phyloP scores from a whole-genome alignment of 1,284 basidiomycete genomes.

The Inonotus obliquus region DNA sequence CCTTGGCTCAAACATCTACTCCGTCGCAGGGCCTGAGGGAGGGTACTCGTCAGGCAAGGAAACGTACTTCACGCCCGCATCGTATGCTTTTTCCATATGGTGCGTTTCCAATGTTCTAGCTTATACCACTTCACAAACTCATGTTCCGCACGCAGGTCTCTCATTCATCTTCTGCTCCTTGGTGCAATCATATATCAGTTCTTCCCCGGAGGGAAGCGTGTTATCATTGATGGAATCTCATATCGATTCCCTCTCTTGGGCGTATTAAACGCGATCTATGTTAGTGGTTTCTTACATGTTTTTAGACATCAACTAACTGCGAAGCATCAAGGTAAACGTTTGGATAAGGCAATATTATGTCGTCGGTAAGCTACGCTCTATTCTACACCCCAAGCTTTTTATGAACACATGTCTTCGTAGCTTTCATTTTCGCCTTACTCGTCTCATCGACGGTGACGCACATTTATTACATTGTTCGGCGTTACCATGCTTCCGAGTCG shows the following conservation, averaged over 20 bases:
- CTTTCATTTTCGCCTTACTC: slow-evolving; percentile 83
- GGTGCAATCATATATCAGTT: slow-evolving; percentile 91
- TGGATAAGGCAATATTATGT: not conserved
- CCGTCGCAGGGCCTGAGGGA: slow-evolving; percentile 66
- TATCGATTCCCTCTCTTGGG: slow-evolving; percentile 89
- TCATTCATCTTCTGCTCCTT: slow-evolving; percentile 84
- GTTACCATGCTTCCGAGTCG: slow-evolving; percentile 64
- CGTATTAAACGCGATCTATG: slow-evolving; percentile 79
- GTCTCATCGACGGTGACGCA: slow-evolving; percentile 82
- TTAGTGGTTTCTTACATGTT: slow-evolving; percentile 39
- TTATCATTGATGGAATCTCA: slow-evolving; percentile 80
- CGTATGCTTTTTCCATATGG: slow-evolving; percentile 86
- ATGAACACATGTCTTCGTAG: slow-evolving; percentile 28
- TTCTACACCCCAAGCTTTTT: not conserved
- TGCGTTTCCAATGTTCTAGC: slow-evolving; percentile 27
- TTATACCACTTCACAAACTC: slow-evolving; percentile 11
- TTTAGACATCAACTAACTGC: not conserved
- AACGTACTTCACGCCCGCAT: slow-evolving; percentile 87
- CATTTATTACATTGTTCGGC: slow-evolving; percentile 92
- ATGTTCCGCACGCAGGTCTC: slow-evolving; percentile 46
- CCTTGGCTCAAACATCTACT: slow-evolving; percentile 87
- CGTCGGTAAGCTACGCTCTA: not conserved
- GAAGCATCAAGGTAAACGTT: not conserved
- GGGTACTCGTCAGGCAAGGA: slow-evolving; percentile 69
- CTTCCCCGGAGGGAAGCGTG: slow-evolving; percentile 71